Percentiles rank a stretch among this genome's conserved stretches.
Conservation (phyloP, 2,329 filamentous ascomycete genomes). For the Sarocladiaceae sp. region DNA sequence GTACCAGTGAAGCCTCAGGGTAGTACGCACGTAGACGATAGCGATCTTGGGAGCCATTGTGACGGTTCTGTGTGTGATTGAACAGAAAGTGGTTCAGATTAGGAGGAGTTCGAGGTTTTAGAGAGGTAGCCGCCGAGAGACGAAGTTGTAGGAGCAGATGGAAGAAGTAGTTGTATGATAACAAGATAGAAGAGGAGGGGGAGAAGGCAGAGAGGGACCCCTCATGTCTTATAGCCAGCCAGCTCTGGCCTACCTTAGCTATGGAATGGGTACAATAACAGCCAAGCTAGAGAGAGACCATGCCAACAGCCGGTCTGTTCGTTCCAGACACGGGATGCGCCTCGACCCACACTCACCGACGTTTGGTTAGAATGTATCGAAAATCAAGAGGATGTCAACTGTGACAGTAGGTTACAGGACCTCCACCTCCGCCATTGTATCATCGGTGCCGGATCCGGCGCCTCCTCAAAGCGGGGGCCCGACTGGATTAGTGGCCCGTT, state of each 20-base stretch:
- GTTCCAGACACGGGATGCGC: no score
- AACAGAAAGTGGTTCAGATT: background rate
- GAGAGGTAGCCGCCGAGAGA: background rate
- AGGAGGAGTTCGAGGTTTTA: background rate
- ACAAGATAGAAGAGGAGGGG: background rate
- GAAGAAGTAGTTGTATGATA: background rate
- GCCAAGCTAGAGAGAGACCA: background rate
- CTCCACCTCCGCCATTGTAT: background rate
- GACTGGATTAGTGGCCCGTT: background rate
- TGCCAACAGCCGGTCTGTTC: no score
- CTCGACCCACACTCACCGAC: no score
- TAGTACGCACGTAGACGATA: constrained; percentile 71
- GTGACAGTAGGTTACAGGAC: background rate
- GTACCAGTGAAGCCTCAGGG: no score
- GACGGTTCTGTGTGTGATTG: constrained; percentile 17
- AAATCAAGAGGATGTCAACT: no score
- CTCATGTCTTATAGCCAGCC: constrained; percentile 5
- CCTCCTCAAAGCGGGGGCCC: background rate
- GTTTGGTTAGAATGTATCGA: no score
- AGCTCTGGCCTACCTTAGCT: background rate
- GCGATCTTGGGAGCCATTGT: constrained; percentile 86
- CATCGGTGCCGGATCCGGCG: constrained; percentile 2
- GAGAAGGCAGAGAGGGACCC: background rate
- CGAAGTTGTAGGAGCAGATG: background rate
- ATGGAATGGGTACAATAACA: background rate